Evolutionary conservation across 352 stramenopile species (phyloP), one percentile per base, ranked within the genome.

Genomic region (Detonula confervacea): DNA sequence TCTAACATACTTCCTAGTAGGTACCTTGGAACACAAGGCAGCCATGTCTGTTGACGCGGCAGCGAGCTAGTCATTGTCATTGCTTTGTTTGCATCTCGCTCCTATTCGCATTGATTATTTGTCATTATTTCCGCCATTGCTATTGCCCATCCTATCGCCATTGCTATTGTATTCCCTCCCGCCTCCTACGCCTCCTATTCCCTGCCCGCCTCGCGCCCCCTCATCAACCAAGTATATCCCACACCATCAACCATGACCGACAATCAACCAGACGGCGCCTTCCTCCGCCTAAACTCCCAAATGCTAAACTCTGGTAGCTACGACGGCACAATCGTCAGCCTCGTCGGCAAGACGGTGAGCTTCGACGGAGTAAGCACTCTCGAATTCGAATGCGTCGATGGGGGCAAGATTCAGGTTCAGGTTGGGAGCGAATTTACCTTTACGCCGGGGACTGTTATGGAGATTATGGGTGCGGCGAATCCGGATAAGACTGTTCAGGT

Each of bases 381-480:
- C 20, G 39, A 77, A 11, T 65, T 92, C 42, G 65, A 87, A 49
- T 84, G 81, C 44, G 66, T 73, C 5, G 87, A 92, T 64, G 81
- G 85, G 20, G 82, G 73, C 20, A 49, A 42, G 0, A 76, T 87
- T 22, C 64, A 72, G 14, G 29, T 91, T 0, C 37, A 59, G 2
- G 59, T 60, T 2, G 65, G 84, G 1, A 24, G 65, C 12, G 71
- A 82, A 37, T 82, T 82, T 14, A n/a, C 71, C 1, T 81, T 78
- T 30, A 30, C 67, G 33, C 78, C 73, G 1, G 78, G 81, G 12
- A 78, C 68, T 57, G 63, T 68, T 18, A 39, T 87, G 51, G 87
- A 92, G 46, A 83, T 91, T 12, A 87, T 92, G 66, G 84, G 87
- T 49, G 56, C 73, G 30, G 78, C 77, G 5, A 29, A 73, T 24